Base-by-base conservation (phyloP, 1,284 basidiomycete genomes). In the Fomes fomentarius region DNA sequence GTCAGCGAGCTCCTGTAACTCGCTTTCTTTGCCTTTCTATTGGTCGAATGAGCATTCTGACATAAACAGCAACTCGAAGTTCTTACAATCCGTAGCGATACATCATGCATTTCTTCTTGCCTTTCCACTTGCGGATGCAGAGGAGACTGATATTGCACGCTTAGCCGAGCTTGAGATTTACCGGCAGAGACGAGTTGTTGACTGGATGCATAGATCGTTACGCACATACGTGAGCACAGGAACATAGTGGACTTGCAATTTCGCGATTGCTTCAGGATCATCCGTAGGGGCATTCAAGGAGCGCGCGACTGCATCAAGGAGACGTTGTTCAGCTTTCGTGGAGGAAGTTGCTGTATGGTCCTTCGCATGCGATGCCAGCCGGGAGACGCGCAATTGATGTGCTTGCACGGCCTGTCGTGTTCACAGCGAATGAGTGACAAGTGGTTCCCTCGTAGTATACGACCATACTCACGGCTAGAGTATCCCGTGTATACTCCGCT, bases 321-420 rank as follows among this genome's bases (percentile, higher is more conserved):
- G 51, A 19, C 57, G 48, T 0, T 34, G 38, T 28, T 60, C 54
- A 2, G 50, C 44, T 1, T 51, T 46, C 8, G 46, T 47, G 9
- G 15, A n/a, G 1, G 47, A 41, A 19, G 38, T 17, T 0, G 28
- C 33, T 6, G 22, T 22, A 17, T 26, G 17, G 3, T 40, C 49
- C 17, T 43, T 46, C 8, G 45, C 38, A 11, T 34, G 28, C 17
- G 30, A 14, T 3, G 54, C 35, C 7, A 57, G 41, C 3, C 44
- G 52, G 2, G 52, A 26, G 2, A 56, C 21, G 9, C 56, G 52
- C 4, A 63, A n/a, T n/a, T 53, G 43, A 38, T 64, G 46, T 21
- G 63, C 47, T 30, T 56, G 63, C 15, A 64, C 28, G 1, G 58
- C 55, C 63, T 64, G 42, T 25, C 14, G 3, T 2, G 8, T n/a